Base-by-base conservation (phyloP, 2,329 filamentous ascomycete species). In the Plectosphaerella plurivora region DNA sequence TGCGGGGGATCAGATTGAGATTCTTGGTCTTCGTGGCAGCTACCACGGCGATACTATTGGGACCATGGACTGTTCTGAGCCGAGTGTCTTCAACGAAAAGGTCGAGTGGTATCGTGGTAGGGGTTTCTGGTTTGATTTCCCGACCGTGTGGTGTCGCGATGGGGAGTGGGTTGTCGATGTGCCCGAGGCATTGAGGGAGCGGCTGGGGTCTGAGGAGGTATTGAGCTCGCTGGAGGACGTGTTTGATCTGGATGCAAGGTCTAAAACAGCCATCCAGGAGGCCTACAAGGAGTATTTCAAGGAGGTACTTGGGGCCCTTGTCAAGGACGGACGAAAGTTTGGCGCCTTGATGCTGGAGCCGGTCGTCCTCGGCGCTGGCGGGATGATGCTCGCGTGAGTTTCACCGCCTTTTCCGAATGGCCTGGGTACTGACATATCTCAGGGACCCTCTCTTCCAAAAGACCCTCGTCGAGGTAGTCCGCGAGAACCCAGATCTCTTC, bases 31-130 rank as follows among this genome's bases (percentile, higher is more conserved):
- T 10, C 88, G 86, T 63, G 89, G 89, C 0, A 88, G 87, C 58
- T 95, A 95, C 61, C 91, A 95, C 60, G 91, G 90, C 2, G 91
- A 95, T 62, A 95, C 90, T 0, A 91, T 95, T 46, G 90, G 90
- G 0, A 89, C 88, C 0, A 94, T 95, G 91, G 89, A 94, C 65
- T 88, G 84, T 50, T 84, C 88, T 0, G 89, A 94, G 63, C 89
- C 90, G 0, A 86, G 82, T 35, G 81, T 82, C 0, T 95, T 79
- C 66, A 95, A 95, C 61, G 81, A 90, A 60, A 90, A 90, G 64
- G 87, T 92, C 0, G 89, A 94, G 62, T 95, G 90, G 90, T 95
- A 95, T 63, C 73, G 82, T 54, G 89, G 88, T 0, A 83, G 84
- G 47, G 90, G 91, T 0, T 79, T 84, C 62, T 95, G 91, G 91